Evolutionary conservation across 139 green algal species (phyloP).

Genomic region (Chlorella ohadii): DNA sequence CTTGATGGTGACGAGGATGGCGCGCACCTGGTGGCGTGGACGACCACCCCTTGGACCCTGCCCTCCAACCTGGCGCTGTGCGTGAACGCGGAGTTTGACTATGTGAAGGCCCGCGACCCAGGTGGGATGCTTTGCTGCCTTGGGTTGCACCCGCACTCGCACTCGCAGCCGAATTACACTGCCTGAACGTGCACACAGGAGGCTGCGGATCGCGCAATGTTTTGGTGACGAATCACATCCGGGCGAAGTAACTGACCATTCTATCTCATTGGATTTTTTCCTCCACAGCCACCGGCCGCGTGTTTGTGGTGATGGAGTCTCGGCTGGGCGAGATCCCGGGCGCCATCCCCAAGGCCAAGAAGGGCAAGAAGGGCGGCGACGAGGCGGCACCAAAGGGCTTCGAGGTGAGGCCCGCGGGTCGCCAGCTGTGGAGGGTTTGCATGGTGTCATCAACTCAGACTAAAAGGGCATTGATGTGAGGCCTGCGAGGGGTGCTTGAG

Average conservation of each 20-base stretch:
- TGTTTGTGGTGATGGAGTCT: slow-evolving; percentile 92
- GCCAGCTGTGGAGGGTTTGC: too few species aligned
- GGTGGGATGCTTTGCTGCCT: slow-evolving; percentile 65
- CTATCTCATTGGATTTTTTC: too few species aligned
- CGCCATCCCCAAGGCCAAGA: slow-evolving; percentile 84
- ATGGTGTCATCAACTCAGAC: too few species aligned
- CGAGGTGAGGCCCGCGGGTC: slow-evolving; percentile 39
- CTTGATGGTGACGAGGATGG: slow-evolving; percentile 77
- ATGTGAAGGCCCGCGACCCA: slow-evolving; percentile 78
- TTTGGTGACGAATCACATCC: too few species aligned
- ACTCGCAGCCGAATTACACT: too few species aligned
- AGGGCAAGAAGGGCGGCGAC: slow-evolving; percentile 62
- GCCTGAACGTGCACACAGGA: too few species aligned
- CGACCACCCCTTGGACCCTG: slow-evolving; percentile 99
- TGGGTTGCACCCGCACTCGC: too few species aligned
- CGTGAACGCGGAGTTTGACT: slow-evolving; percentile 93
- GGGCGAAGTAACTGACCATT: too few species aligned
- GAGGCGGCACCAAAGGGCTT: slow-evolving; percentile 49
- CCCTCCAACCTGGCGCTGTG: slow-evolving; percentile 98
- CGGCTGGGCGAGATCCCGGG: slow-evolving; percentile 86
- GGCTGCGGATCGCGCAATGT: too few species aligned
- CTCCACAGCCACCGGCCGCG: slow-evolving; percentile 69
- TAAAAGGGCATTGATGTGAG: too few species aligned
- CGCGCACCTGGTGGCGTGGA: slow-evolving; percentile 94
- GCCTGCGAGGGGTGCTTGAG: too few species aligned